These are phyloP conservation scores for Calonectria montana DNA, from an alignment of 2,329 filamentous ascomycete genomes.

Conservation along the genomic window DNA sequence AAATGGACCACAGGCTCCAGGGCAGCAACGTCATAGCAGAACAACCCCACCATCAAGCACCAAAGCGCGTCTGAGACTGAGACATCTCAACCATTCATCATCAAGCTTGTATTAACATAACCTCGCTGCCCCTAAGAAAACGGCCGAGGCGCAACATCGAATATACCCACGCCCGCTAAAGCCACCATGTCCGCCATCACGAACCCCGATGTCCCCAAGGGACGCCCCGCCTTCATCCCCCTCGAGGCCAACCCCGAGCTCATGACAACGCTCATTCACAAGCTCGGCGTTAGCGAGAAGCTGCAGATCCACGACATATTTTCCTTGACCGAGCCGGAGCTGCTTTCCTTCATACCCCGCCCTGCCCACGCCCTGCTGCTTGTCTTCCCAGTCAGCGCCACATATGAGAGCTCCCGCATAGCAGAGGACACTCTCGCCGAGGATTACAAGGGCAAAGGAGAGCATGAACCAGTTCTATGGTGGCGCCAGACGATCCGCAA, in stretches of 20 bases:
- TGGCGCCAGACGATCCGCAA: slow-evolving; percentile 96
- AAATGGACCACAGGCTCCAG: slow-evolving; percentile 6
- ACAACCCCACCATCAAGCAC: slow-evolving; percentile 16
- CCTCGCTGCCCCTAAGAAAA: not conserved
- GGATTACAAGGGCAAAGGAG: slow-evolving; percentile 76
- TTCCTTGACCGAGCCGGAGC: slow-evolving; percentile 85
- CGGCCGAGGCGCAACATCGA: not conserved
- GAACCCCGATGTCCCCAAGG: slow-evolving; percentile 53
- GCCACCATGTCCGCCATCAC: slow-evolving; percentile 47
- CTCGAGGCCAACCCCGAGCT: slow-evolving; percentile 86
- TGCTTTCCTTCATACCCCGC: slow-evolving; percentile 88
- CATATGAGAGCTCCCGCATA: slow-evolving; percentile 81
- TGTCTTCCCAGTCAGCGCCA: slow-evolving; percentile 85
- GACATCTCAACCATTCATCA: not conserved
- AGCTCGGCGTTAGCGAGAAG: slow-evolving; percentile 82
- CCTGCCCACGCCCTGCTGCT: slow-evolving; percentile 90
- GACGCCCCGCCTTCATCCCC: slow-evolving; percentile 64
- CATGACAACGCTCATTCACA: slow-evolving; percentile 84
- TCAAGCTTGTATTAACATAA: not conserved
- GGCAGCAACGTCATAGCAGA: slow-evolving; percentile 19
- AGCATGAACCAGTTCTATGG: slow-evolving; percentile 84
- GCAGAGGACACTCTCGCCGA: slow-evolving; percentile 75
- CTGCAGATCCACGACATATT: slow-evolving; percentile 92
- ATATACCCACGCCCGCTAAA: not conserved
- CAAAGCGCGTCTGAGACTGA: slow-evolving; percentile 4